These are phyloP conservation scores for Ascochyta fabae DNA, from an alignment of 2,329 filamentous ascomycete genomes.

Conservation along the genomic window DNA sequence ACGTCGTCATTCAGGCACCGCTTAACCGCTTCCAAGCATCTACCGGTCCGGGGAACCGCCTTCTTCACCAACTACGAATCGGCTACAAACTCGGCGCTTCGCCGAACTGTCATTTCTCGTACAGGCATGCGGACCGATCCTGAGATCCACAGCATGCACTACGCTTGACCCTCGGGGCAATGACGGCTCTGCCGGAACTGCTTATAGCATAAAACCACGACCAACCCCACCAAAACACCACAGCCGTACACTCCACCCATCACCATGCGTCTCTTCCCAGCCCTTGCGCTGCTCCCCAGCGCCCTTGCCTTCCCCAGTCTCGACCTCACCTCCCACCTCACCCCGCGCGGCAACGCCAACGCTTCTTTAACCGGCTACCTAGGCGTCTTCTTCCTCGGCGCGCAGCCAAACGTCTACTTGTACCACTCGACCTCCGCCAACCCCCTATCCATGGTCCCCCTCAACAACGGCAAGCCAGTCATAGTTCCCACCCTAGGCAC, in stretches of 20 bases:
- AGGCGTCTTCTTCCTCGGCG: conserved; percentile 62
- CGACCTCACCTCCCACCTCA: conserved; percentile 30
- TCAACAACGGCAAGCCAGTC: conserved; percentile 59
- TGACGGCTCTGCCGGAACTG: not conserved
- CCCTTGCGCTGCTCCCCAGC: conserved; percentile 22
- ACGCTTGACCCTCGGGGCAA: conserved; percentile 1
- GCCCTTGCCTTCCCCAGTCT: conserved; percentile 25
- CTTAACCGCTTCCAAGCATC: too few species aligned
- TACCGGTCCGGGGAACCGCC: conserved; percentile 7
- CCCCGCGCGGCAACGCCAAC: conserved; percentile 31
- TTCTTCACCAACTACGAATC: not conserved
- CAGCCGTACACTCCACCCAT: too few species aligned
- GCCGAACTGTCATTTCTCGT: conserved; percentile 2
- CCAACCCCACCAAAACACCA: not conserved
- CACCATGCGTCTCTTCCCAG: conserved; percentile 26
- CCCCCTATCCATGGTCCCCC: conserved; percentile 55
- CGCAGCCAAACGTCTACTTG: conserved; percentile 61
- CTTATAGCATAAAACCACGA: not conserved
- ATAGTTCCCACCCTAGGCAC: conserved; percentile 60
- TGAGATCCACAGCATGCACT: not conserved
- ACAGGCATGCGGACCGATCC: not conserved
- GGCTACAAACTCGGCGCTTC: not conserved
- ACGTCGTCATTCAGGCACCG: not conserved
- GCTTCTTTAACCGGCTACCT: conserved; percentile 58
- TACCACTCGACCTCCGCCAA: conserved; percentile 62